phyloP scores from a whole-genome alignment of 352 stramenopile species.

The Pilasporangium apinafurcum region DNA sequence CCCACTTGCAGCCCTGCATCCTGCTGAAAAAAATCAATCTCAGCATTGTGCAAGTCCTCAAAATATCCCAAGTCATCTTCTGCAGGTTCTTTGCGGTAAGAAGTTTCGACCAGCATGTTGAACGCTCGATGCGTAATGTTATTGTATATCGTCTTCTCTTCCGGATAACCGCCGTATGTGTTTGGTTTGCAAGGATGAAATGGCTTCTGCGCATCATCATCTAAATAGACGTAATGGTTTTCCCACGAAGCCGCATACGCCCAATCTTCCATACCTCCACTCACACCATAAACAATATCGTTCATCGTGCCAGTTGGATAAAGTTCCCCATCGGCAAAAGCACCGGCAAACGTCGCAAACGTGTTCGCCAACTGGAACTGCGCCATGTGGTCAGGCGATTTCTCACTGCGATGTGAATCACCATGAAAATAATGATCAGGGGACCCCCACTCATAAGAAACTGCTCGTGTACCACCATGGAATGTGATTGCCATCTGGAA shows the following conservation, averaged over 20 bases:
- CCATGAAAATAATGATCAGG: slow-evolving; percentile 76
- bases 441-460: slow-evolving; percentile 98
- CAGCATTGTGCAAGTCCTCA: slow-evolving; percentile 55
- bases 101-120: slow-evolving; percentile 97
- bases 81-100: slow-evolving; percentile 82
- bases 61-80: slow-evolving; percentile 64
- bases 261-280: slow-evolving; percentile 98
- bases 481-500: slow-evolving; percentile 98
- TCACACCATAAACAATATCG: slow-evolving; percentile 95
- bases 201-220: slow-evolving; percentile 19
- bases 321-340: slow-evolving; percentile 56
- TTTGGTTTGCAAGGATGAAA: slow-evolving; percentile 78
- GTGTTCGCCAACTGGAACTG: slow-evolving; percentile 56
- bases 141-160: slow-evolving; percentile 91
- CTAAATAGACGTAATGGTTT: slow-evolving; percentile 43
- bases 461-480: slow-evolving; percentile 95
- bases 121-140: slow-evolving; percentile 91
- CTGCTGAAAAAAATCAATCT: slow-evolving; percentile 57
- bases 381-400: slow-evolving; percentile 71
- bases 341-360: slow-evolving; percentile 64
- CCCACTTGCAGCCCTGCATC: slow-evolving; percentile 53
- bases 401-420: slow-evolving; percentile 51
- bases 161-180: slow-evolving; percentile 88
- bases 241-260: slow-evolving; percentile 91
- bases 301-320: slow-evolving; percentile 92